A percentile compares a stretch with the other conserved stretches of the same genome.
Conservation (phyloP, 23 red algal genomes). For the Gracilaria vermiculophylla region DNA sequence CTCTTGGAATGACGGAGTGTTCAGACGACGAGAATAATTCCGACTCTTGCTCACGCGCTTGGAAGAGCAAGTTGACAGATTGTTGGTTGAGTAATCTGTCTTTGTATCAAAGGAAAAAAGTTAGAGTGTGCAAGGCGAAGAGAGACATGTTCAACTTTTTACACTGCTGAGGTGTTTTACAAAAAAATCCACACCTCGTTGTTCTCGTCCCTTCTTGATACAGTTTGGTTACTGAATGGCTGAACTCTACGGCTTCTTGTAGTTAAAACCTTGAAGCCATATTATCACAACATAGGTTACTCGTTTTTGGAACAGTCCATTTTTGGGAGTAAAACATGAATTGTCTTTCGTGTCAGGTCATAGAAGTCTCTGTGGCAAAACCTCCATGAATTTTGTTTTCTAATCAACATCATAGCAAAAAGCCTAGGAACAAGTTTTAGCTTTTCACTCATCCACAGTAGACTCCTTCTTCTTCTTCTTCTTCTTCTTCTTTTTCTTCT, state of each 20-base stretch:
- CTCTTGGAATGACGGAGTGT: too few species aligned
- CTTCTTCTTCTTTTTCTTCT: slow-evolving; percentile 44
- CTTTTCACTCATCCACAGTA: background rate
- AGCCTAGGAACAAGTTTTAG: background rate
- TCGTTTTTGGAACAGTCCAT: background rate
- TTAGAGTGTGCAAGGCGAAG: background rate
- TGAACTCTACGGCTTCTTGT: background rate
- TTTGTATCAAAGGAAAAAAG: too few species aligned
- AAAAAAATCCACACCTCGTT: background rate
- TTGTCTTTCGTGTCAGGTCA: background rate
- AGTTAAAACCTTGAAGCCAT: background rate
- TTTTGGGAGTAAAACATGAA: background rate
- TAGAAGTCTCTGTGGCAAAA: background rate
- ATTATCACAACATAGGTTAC: background rate
- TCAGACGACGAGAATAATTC: too few species aligned
- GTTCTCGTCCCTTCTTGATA: background rate
- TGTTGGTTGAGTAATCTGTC: too few species aligned
- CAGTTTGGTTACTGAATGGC: background rate
- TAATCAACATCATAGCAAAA: background rate
- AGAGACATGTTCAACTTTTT: background rate
- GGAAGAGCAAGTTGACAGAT: too few species aligned
- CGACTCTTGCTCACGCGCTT: too few species aligned
- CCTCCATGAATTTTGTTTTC: background rate
- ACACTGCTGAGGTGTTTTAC: background rate
- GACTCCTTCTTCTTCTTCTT: slow-evolving; percentile 22